Conservation (phyloP, 2,329 filamentous ascomycete species). For the Xylariales sp. region DNA sequence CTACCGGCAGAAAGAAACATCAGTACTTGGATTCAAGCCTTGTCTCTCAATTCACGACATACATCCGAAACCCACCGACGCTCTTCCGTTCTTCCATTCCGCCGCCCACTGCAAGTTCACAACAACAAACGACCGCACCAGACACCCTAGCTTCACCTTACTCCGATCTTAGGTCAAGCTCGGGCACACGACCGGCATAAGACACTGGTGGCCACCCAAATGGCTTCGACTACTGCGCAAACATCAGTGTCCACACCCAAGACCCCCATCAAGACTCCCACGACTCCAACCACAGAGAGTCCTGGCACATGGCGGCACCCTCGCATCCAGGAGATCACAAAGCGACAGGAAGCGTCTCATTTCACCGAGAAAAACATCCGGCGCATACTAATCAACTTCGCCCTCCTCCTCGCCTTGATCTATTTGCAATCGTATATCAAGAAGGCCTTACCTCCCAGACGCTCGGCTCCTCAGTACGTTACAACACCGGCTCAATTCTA, state of each 20-base stretch:
- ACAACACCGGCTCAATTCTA: constrained; percentile 1
- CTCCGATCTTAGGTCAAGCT: background rate
- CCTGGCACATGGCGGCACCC: constrained; percentile 93
- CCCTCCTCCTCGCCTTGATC: constrained; percentile 50
- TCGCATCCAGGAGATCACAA: constrained; percentile 85
- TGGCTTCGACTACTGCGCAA: constrained; percentile 49
- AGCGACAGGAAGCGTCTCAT: constrained; percentile 79
- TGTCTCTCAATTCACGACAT: constrained; percentile 17
- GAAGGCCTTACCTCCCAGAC: constrained; percentile 41
- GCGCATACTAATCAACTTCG: constrained; percentile 75
- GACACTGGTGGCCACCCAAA: constrained; percentile 34
- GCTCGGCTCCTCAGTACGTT: constrained; percentile 44
- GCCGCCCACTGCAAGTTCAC: constrained; percentile 17
- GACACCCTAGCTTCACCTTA: background rate
- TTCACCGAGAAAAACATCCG: constrained; percentile 83
- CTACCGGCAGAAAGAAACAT: constrained; percentile 23
- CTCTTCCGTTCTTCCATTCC: background rate
- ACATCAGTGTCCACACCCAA: constrained; percentile 58
- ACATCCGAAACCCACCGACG: constrained; percentile 1
- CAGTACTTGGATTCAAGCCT: background rate
- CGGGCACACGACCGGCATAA: background rate
- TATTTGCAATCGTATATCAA: constrained; percentile 36
- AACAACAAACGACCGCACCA: constrained; percentile 16
- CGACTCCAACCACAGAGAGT: constrained; percentile 58
- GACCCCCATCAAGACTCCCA: constrained; percentile 51